Evolutionary conservation across 345 rosid genomes (phyloP).

Genomic region (Boechera retrofracta): DNA sequence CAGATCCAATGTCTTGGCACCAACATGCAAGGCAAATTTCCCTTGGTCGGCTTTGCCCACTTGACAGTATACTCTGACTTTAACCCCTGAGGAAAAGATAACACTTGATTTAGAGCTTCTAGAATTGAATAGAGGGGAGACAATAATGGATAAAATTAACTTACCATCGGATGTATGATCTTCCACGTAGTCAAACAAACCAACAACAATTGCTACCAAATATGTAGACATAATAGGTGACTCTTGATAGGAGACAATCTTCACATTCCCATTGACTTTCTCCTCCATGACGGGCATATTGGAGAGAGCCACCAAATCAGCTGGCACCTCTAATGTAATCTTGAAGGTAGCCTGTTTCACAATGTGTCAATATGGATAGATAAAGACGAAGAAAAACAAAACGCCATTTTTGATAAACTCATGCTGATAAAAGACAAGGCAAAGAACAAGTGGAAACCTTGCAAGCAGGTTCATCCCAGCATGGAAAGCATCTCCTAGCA

Average conservation of each 20-base stretch:
- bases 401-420: neutral
- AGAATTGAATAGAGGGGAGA: neutral
- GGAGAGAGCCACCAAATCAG: constrained; percentile 85
- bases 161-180: constrained; percentile 91
- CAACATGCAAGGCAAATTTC: constrained; percentile 90
- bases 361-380: constrained; percentile 26
- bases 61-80: constrained; percentile 91
- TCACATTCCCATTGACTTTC: constrained; percentile 69
- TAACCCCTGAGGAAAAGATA: constrained; percentile 58
- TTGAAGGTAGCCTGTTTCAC: constrained; percentile 82
- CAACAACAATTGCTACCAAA: constrained; percentile 90
- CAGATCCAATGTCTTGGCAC: constrained; percentile 83
- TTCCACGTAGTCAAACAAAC: constrained; percentile 88
- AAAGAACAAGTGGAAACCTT: constrained; percentile 55
- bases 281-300: constrained; percentile 83
- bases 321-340: constrained; percentile 84
- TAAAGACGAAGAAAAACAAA: neutral
- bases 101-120: constrained; percentile 15
- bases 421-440: neutral
- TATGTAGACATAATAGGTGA: constrained; percentile 96
- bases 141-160: neutral
- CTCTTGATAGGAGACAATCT: constrained; percentile 77
- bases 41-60: constrained; percentile 91
- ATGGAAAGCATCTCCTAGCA: constrained; percentile 94
- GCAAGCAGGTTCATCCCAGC: constrained; percentile 99